Evolutionary conservation across 2,329 filamentous ascomycete species (phyloP).

Genomic region (Reticulascus tulasneorum): DNA sequence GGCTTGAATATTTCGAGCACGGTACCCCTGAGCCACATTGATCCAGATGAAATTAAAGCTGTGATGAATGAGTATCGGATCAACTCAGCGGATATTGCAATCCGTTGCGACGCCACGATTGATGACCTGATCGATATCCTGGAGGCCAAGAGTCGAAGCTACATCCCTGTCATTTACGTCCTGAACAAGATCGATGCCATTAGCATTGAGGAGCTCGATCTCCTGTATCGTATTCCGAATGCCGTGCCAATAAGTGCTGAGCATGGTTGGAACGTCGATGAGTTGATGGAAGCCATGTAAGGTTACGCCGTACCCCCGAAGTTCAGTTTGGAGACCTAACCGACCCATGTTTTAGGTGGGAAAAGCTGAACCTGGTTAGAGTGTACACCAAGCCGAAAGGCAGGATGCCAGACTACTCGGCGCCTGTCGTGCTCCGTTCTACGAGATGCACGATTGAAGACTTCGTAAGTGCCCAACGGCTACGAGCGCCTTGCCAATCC

Average conservation of each 20-base stretch:
- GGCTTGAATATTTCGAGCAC: constrained; percentile 96
- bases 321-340: constrained; percentile 1
- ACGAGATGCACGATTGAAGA: constrained; percentile 88
- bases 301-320: constrained; percentile 17
- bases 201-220: constrained; percentile 93
- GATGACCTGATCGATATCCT: constrained; percentile 96
- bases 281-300: constrained; percentile 89
- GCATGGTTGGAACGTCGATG: constrained; percentile 96
- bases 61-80: constrained; percentile 98
- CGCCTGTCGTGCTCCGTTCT: constrained; percentile 83
- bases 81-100: constrained; percentile 93
- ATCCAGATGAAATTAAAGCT: constrained; percentile 93
- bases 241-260: constrained; percentile 96
- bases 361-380: constrained; percentile 84
- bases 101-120: constrained; percentile 94
- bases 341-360: constrained; percentile 74
- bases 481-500: constrained; percentile 1
- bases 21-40: constrained; percentile 85
- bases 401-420: constrained; percentile 83
- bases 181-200: constrained; percentile 99
- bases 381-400: constrained; percentile 99
- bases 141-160: constrained; percentile 89
- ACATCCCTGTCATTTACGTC: constrained; percentile 98
- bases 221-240: constrained; percentile 94
- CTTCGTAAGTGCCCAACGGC: constrained; percentile 67